Evolutionary conservation across 2,329 filamentous ascomycete species (phyloP).

Genomic region (Tolypocladium paradoxum): DNA sequence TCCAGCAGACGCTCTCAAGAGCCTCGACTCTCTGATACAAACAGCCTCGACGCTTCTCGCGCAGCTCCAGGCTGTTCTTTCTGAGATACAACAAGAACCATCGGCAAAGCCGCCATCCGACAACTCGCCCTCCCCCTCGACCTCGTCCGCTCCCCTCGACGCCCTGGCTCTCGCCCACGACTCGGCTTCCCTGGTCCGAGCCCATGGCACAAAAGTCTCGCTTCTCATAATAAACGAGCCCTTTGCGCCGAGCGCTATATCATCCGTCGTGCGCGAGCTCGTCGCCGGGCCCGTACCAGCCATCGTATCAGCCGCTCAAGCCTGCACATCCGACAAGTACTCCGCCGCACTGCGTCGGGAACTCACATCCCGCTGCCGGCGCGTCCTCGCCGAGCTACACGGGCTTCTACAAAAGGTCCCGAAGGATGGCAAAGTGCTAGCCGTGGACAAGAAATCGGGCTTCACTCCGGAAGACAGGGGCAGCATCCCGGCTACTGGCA

Average conservation of each 20-base stretch:
- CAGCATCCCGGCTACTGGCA: slow-evolving; percentile 56
- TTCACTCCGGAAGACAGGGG: slow-evolving; percentile 33
- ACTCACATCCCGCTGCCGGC: slow-evolving; percentile 45
- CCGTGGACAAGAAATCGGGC: slow-evolving; percentile 12
- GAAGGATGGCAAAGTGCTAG: slow-evolving; percentile 42
- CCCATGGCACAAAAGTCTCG: slow-evolving; percentile 79
- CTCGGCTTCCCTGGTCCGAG: slow-evolving; percentile 61
- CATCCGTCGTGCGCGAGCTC: slow-evolving; percentile 61
- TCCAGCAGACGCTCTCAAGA: slow-evolving; percentile 18
- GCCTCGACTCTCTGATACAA: slow-evolving; percentile 27
- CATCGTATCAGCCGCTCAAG: slow-evolving; percentile 58
- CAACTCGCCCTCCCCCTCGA: background rate
- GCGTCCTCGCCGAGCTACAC: slow-evolving; percentile 51
- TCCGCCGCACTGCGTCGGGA: slow-evolving; percentile 54
- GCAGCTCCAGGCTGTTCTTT: slow-evolving; percentile 31
- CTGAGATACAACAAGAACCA: slow-evolving; percentile 24
- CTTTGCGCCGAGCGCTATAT: slow-evolving; percentile 69
- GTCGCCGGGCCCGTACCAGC: slow-evolving; percentile 62
- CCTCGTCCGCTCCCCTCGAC: slow-evolving; percentile 28
- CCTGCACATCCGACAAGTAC: slow-evolving; percentile 51
- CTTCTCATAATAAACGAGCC: slow-evolving; percentile 79
- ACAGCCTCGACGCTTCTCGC: slow-evolving; percentile 27
- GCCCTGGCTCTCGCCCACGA: slow-evolving; percentile 61
- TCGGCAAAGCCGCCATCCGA: background rate
- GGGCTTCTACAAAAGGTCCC: slow-evolving; percentile 51